phyloP scores from a whole-genome alignment of 2,329 filamentous ascomycete genomes.

The Microthyrium microscopicum region DNA sequence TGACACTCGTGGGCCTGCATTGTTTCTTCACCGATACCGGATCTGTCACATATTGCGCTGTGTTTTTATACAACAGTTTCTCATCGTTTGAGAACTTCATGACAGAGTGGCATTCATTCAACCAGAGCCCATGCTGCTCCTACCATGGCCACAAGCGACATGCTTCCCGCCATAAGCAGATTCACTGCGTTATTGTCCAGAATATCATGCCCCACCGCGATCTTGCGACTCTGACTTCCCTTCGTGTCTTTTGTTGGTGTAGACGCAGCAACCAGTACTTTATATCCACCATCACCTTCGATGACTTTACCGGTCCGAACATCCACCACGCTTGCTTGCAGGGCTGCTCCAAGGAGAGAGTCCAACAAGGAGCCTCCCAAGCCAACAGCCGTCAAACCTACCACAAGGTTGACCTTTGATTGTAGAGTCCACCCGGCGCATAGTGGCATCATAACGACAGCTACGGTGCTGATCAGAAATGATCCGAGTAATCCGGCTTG shows the following conservation, averaged over 20 bases:
- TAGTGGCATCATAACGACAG: slow-evolving; percentile 52
- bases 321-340: slow-evolving; percentile 79
- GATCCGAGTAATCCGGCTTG: slow-evolving; percentile 59
- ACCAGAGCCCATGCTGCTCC: slow-evolving; percentile 42
- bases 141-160: slow-evolving; percentile 65
- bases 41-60: too few species aligned
- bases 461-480: slow-evolving; percentile 48
- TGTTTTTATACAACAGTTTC: too few species aligned
- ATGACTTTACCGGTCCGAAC: slow-evolving; percentile 71
- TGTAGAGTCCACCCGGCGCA: slow-evolving; percentile 43
- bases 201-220: slow-evolving; percentile 52
- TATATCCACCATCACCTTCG: slow-evolving; percentile 61
- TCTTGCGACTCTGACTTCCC: slow-evolving; percentile 30
- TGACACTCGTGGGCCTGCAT: too few species aligned
- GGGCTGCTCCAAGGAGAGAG: slow-evolving; percentile 66
- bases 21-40: too few species aligned
- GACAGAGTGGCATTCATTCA: too few species aligned
- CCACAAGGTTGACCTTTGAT: slow-evolving; percentile 30
- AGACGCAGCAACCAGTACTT: slow-evolving; percentile 25
- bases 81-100: too few species aligned
- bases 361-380: slow-evolving; percentile 69
- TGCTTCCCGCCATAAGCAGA: slow-evolving; percentile 68
- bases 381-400: slow-evolving; percentile 53
- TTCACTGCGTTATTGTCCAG: slow-evolving; percentile 96
- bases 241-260: slow-evolving; percentile 18